Conservation (phyloP, 1,139 yeast species). For the Spathaspora jeffriesii region DNA sequence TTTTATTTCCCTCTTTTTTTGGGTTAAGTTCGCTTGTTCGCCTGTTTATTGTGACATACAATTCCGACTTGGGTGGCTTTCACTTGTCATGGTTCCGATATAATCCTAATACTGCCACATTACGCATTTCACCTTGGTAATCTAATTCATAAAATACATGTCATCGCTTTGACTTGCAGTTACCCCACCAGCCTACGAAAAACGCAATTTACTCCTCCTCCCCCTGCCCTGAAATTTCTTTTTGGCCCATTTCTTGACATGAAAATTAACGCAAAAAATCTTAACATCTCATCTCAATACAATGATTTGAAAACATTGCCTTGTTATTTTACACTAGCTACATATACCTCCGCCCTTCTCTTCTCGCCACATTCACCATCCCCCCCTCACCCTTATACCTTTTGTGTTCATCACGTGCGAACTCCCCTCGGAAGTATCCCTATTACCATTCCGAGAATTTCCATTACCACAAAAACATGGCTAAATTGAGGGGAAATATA, state of each 20-base stretch:
- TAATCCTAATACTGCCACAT: not conserved
- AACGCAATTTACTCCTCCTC: no score
- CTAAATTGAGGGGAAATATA: not conserved
- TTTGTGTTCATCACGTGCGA: not conserved
- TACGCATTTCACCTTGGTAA: no score
- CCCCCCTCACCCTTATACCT: no score
- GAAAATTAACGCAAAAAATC: no score
- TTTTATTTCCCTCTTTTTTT: not conserved
- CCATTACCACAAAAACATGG: no score
- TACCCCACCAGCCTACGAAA: no score
- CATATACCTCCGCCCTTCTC: not conserved
- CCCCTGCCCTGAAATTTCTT: not conserved
- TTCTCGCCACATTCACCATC: no score
- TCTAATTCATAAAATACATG: no score
- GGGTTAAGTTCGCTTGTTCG: not conserved
- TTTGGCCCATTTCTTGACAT: not conserved
- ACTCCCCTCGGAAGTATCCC: not conserved
- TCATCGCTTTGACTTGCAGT: no score
- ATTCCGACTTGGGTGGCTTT: slow-evolving; percentile 1
- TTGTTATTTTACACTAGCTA: no score
- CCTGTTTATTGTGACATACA: not conserved
- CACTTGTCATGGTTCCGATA: not conserved
- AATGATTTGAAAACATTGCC: no score
- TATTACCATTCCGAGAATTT: not conserved
- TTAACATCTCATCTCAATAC: no score